Base-by-base conservation (phyloP, 2,329 filamentous ascomycete species). In the Nothophoma quercina region DNA sequence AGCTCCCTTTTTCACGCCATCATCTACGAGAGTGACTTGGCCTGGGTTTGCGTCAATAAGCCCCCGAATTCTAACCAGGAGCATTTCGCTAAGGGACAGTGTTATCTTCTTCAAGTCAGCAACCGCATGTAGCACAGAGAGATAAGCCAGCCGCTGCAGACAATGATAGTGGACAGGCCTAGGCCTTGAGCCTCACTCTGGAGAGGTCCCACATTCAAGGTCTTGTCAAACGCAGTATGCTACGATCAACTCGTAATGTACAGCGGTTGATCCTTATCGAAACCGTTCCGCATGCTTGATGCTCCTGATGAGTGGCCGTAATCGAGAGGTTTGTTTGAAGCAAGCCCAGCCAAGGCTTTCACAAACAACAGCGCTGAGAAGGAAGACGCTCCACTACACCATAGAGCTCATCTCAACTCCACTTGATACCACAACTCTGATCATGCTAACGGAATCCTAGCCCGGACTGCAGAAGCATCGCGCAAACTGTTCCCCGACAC, bases 181-280 rank as follows among this genome's bases (percentile, higher is more conserved):
- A 72, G 59, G 63, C 73, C 71, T 75, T 75, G 72, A 74, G 63
- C 67, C 71, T 73, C 72, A 72, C 71, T 70, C 69, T 64, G 55
- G 69, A 71, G 71, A 74, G 69, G 72, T 73, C 72, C 72, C 64
- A 47, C 60, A 57, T 44, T 45, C 41, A 60, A 49, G 51, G 53
- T 41, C 54, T 39, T 54, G 50, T 43, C 46, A 3, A 12, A 25
- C 12, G 44, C 50, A 48, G 15, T n/a, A 9, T 12, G 40, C 40
- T 13, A 23, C 22, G 22, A 30, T 36, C 10, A 25, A 16, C 38
- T 34, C 19, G 22, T n/a, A 13, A 23, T 21, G 22, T 23, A 43
- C 28, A 32, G 22, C 19, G n/a, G 28, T 19, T 32, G 32, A 5
- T 13, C 46, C 55, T 35, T 33, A 22, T 39, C 34, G 38, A 13